These are phyloP conservation scores for Amborella trichopoda DNA, from an alignment of 164 flowering plant species.

Conservation along the genomic window DNA sequence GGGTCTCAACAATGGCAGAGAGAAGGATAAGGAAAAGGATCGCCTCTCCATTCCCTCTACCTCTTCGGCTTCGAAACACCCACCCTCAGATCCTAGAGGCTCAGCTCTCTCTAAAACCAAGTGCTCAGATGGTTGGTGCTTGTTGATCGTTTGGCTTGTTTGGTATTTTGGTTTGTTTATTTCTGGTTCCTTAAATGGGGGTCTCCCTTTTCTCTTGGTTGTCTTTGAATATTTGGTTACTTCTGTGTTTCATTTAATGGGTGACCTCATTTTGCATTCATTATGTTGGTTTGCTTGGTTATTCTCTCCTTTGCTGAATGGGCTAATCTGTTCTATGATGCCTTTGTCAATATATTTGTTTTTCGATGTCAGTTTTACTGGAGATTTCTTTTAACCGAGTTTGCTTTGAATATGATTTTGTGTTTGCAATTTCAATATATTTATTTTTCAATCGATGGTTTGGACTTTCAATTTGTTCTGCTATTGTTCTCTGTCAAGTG, in stretches of 20 bases:
- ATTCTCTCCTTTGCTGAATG: not conserved
- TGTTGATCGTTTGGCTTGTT: not conserved
- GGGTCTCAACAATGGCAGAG: slow-evolving; percentile 28
- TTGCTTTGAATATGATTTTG: no score
- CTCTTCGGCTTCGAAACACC: slow-evolving; percentile 22
- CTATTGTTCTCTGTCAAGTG: no score
- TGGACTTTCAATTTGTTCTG: no score
- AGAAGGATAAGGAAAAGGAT: slow-evolving; percentile 34
- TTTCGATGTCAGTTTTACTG: no score
- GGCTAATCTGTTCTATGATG: no score
- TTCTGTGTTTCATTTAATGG: not conserved
- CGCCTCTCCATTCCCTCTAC: slow-evolving; percentile 25
- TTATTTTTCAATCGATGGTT: no score
- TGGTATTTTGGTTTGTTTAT: not conserved
- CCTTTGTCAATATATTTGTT: no score
- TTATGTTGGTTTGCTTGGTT: not conserved
- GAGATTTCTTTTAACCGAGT: no score
- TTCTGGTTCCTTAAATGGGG: not conserved
- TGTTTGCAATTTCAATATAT: no score
- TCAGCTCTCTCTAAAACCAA: slow-evolving; percentile 27
- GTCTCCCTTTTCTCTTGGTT: not conserved
- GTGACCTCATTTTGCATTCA: not conserved
- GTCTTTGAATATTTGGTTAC: not conserved
- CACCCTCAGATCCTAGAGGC: slow-evolving; percentile 32
- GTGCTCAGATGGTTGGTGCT: slow-evolving; percentile 41